These are phyloP conservation scores for Zoysia japonica DNA, from an alignment of 176 grass and related monocot genomes.

Conservation along the genomic window DNA sequence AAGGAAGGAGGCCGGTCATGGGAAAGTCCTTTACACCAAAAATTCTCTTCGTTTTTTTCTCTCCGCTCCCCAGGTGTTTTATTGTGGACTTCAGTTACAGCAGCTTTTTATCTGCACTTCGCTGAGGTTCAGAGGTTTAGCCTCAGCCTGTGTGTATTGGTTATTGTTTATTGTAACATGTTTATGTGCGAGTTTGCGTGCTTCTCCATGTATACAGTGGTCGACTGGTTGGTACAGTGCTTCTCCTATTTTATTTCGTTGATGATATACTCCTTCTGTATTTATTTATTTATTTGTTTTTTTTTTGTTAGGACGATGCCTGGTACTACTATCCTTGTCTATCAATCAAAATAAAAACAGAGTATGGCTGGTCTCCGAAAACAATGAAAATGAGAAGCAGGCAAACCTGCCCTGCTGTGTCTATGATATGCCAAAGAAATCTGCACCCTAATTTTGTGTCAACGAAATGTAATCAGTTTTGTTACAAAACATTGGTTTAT, in stretches of 20 bases:
- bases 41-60: not conserved
- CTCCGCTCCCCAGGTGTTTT: slow-evolving; percentile 21
- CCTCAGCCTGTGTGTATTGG: slow-evolving; percentile 40
- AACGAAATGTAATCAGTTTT: not conserved
- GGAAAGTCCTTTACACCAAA: slow-evolving; percentile 28
- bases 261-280: not conserved
- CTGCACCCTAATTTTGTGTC: not conserved
- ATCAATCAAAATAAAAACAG: too few species aligned
- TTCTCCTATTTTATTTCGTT: not conserved
- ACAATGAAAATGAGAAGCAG: not conserved
- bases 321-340: too few species aligned
- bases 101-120: slow-evolving; percentile 47
- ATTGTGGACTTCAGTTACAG: slow-evolving; percentile 51
- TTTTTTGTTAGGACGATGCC: too few species aligned
- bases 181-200: slow-evolving; percentile 24
- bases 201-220: slow-evolving; percentile 30
- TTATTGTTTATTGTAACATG: slow-evolving; percentile 49
- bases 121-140: slow-evolving; percentile 41
- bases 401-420: not conserved
- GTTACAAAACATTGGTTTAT: not conserved
- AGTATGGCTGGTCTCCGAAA: not conserved
- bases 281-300: too few species aligned
- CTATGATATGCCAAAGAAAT: not conserved
- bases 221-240: not conserved
- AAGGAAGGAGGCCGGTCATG: slow-evolving; percentile 28